Evolutionary conservation across 2,329 filamentous ascomycete genomes (phyloP), one percentile per base, ranked within the genome.

Genomic region (Xylariaceae sp.): DNA sequence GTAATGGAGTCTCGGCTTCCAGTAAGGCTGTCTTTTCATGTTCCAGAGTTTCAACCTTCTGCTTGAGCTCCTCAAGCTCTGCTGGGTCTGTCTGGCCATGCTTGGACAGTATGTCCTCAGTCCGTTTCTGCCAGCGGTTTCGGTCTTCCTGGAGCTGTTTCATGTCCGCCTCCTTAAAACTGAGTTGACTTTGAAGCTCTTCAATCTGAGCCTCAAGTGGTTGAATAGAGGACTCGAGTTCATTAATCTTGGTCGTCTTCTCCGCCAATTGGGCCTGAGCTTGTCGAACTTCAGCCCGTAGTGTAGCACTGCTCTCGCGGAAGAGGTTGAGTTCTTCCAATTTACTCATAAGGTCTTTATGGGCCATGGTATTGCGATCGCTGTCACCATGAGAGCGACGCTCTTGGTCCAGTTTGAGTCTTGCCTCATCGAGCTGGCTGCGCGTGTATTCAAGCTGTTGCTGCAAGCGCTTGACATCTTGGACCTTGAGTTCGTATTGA

Each of bases 251-350:
- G 58, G 81, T 77, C 17, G 81, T 83, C 74, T 90, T 94, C 63
- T 90, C 87, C 0, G 83, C 75, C 19, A 97, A 78, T 58, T 90
- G 85, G 12, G 84, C 78, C 60, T 94, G 89, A 1, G 90, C 83
- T 62, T 91, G 87, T 50, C 88, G 84, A 54, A 89, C 86, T 67
- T 99, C 92, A 60, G 89, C 90, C 41, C 95, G 89, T 14, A 99
- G 79, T 1, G 93, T 94, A 51, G 89, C 89, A 62, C 89, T 96
- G 74, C 92, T 97, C 72, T 99, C 94, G 11, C 94, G 88, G 77
- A 95, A 96, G 14, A 97, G 78, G 63, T 99, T 99, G 54, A 99
- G 83, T 70, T 99, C 91, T 64, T 96, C 94, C 55, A 99, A 82
- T 58, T 95, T 97, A 59, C 95, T 87, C 84, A 96, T 91, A 5